Base-by-base conservation (phyloP, 1,284 basidiomycete genomes). In the Limonomyces culmigenus region DNA sequence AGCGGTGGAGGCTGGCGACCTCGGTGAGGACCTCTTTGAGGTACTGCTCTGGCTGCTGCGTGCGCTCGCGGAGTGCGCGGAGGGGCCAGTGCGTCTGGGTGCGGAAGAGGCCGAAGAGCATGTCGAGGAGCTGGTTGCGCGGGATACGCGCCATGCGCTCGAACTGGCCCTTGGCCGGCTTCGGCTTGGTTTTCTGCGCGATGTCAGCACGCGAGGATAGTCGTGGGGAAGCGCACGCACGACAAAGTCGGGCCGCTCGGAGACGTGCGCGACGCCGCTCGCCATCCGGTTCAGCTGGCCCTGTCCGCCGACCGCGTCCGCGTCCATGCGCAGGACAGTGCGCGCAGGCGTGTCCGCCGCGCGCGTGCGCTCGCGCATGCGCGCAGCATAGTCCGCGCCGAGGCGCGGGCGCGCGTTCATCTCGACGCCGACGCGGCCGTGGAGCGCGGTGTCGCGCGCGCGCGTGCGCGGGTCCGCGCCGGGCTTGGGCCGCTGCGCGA, bases 141-240 rank as follows among this genome's bases (percentile, higher is more conserved):
- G 89, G 84, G 60, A 92, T 79, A 47, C 88, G 77, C 11, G 87
- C 83, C 67, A 86, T 84, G 46, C 87, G 84, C 54, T 91, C 84
- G 58, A 79, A 81, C 23, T 67, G 62, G 30, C 74, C 77, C 47
- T 83, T 83, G 14, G 61, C 54, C 15, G 58, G 65, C 52, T 74
- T 80, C 35, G 55, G 63, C 54, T 76, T 80, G 16, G 67, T 57
- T 60, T 64, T 65, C 75, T 80, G 47, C n/a, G n/a, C n/a, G n/a
- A n/a, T n/a, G n/a, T n/a, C n/a, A n/a, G n/a, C n/a, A n/a, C n/a
- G n/a, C n/a, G n/a, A n/a, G n/a, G n/a, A n/a, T n/a, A n/a, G n/a
- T n/a, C n/a, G n/a, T n/a, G n/a, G n/a, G n/a, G n/a, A n/a, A n/a
- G n/a, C n/a, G n/a, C n/a, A 60, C 74, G 46, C 44, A 81, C 77